Base-by-base conservation (phyloP, 345 rosid species). In the Ceriops zippeliana region DNA sequence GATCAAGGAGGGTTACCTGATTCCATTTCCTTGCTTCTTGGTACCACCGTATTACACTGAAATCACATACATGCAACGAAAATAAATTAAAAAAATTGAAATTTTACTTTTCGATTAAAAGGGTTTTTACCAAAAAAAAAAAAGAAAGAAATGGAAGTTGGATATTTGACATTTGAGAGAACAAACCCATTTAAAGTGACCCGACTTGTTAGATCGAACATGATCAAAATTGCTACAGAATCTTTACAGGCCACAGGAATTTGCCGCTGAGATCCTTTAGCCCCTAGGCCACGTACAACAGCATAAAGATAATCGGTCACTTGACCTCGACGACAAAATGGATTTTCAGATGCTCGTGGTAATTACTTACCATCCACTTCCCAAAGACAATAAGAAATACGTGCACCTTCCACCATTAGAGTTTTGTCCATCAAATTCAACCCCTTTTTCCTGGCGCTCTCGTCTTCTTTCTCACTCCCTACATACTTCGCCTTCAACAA, bases 161-260 rank as follows among this genome's bases (percentile, higher is more conserved):
- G 38, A 46, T 20, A 28, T 52, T 46, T 47, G 38, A 46, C 15
- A 28, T 52, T 46, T 53, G 30, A 64, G 17, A 61, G 21, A 22
- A 30, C 61, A 64, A 52, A 90, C 96, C 86, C 79, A 61, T 84
- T 86, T 63, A 91, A 71, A 2, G 96, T 90, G 69, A 91, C 79
- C 49, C 98, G 86, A 76, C 98, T 90, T 2, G 98, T 90, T 26
- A 90, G 83, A 79, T 90, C 97, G 70, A 90, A 93, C 97, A 93
- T 90, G 73, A 89, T 83, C 58, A 89, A 73, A 72, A 89, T 89
- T 7, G 98, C 98, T 28, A 87, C 89, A 24, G 96, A 89, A 78
- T 87, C 97, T 66, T 83, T 86, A 80, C 98, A 93, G 62, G 93
- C 90, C 27, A 73, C 19, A 1, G 95, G 87, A 72, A 93, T 79